Percentiles rank a stretch among this genome's conserved stretches.
phyloP scores from a whole-genome alignment of 148 eudicot genomes.

The Amaranthus hypochondriacus region DNA sequence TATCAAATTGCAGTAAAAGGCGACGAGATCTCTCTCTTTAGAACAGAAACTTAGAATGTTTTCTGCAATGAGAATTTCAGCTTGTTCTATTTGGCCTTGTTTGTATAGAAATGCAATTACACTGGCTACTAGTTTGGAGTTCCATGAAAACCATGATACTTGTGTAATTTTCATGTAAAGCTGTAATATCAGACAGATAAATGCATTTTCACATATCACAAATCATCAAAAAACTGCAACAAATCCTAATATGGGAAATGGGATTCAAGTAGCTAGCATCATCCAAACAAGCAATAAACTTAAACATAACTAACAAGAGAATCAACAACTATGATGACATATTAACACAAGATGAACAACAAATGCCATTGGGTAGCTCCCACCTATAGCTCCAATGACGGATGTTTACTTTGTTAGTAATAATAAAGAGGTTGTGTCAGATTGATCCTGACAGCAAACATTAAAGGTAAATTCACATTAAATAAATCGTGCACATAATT shows the following conservation, averaged over 20 bases:
- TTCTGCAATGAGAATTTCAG: constrained; percentile 41
- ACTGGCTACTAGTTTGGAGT: constrained; percentile 65
- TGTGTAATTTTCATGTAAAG: constrained; percentile 48
- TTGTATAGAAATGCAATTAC: constrained; percentile 50
- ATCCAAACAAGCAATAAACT: not conserved
- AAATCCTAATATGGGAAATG: not conserved
- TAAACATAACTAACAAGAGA: not conserved
- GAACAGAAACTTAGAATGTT: constrained; percentile 32
- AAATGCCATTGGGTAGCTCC: too few relatives aligned
- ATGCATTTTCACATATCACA: not conserved
- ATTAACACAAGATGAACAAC: not conserved
- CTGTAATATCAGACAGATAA: constrained; percentile 35
- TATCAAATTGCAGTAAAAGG: constrained; percentile 57
- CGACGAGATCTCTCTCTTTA: constrained; percentile 52
- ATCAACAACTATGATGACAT: not conserved
- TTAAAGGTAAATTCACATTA: too few relatives aligned
- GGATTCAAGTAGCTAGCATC: not conserved
- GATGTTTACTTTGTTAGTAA: too few relatives aligned
- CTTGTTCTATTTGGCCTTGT: constrained; percentile 40
- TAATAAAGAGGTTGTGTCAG: too few relatives aligned
- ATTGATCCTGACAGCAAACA: too few relatives aligned
- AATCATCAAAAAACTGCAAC: not conserved
- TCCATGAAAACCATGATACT: constrained; percentile 79
- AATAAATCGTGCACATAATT: too few relatives aligned
- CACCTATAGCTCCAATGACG: too few relatives aligned